Evolutionary conservation across 225 moss, liverwort and hornwort species (phyloP).

Genomic region (Marchantia polymorpha): DNA sequence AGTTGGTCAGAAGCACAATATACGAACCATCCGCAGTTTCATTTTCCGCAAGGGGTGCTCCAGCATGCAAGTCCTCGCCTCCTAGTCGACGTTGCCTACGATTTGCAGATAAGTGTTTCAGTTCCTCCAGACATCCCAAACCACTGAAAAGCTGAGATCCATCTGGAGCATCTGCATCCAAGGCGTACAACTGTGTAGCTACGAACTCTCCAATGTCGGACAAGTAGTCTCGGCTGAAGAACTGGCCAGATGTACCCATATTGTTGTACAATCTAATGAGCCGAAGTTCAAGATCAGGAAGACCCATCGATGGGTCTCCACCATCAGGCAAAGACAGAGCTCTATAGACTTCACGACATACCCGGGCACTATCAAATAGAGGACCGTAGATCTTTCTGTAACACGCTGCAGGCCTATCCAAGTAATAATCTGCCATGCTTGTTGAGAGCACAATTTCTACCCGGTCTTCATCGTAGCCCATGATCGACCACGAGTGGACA

Average conservation of each 20-base stretch:
- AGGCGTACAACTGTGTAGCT: conserved; percentile 55
- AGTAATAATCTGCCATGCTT: conserved; percentile 59
- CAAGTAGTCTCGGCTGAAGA: conserved; percentile 71
- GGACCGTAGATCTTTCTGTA: conserved; percentile 69
- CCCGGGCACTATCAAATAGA: conserved; percentile 60
- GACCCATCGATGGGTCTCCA: conserved; percentile 57
- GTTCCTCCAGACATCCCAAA: conserved; percentile 60
- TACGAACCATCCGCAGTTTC: not conserved
- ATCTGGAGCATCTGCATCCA: conserved; percentile 68
- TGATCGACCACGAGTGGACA: conserved; percentile 68
- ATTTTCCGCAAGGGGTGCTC: not conserved
- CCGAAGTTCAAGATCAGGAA: conserved; percentile 60
- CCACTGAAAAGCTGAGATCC: conserved; percentile 84
- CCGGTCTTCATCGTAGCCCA: conserved; percentile 74
- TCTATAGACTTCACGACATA: conserved; percentile 75
- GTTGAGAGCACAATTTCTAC: conserved; percentile 64
- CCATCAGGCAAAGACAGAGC: conserved; percentile 58
- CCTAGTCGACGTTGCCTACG: not conserved
- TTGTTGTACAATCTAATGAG: conserved; percentile 61
- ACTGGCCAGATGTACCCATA: conserved; percentile 42
- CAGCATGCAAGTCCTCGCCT: not conserved
- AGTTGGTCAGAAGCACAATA: not conserved
- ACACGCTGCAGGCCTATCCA: conserved; percentile 55
- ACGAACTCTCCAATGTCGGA: conserved; percentile 58
- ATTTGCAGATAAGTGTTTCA: not conserved